These are phyloP conservation scores for Diaporthe capsici DNA, from an alignment of 2,329 filamentous ascomycete species.

Conservation along the genomic window DNA sequence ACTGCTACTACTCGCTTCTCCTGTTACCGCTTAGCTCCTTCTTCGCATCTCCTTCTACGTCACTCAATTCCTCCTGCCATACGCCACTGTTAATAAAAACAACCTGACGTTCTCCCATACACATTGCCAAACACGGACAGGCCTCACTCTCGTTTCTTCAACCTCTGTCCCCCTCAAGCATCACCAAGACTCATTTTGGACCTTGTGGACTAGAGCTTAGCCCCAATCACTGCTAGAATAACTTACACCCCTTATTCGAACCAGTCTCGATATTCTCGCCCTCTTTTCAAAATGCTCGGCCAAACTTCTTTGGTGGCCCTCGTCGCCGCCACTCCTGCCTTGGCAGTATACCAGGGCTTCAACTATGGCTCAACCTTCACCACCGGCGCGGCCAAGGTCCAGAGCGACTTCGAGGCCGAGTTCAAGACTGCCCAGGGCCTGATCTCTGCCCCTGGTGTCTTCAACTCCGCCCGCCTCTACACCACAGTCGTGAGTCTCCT, in stretches of 20 bases:
- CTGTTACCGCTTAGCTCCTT: conserved; percentile 25
- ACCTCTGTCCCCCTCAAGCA: not conserved
- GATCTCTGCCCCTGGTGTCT: conserved; percentile 71
- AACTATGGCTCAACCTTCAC: conserved; percentile 79
- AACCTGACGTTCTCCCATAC: not conserved
- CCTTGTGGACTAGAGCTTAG: conserved; percentile 26
- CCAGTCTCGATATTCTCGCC: not conserved
- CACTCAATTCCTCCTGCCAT: conserved; percentile 29
- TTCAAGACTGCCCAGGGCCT: conserved; percentile 77
- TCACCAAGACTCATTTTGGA: conserved; percentile 29
- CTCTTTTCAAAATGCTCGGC: conserved; percentile 35
- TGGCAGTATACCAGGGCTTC: conserved; percentile 72
- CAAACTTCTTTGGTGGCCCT: conserved; percentile 34
- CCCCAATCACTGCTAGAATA: conserved; percentile 27
- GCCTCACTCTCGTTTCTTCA: conserved; percentile 20
- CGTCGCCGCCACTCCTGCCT: conserved; percentile 34
- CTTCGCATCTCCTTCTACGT: conserved; percentile 13
- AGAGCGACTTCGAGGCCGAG: conserved; percentile 78
- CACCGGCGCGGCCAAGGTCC: conserved; percentile 70
- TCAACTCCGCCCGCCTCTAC: conserved; percentile 79
- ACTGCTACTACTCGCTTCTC: not conserved
- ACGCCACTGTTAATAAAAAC: conserved; percentile 30
- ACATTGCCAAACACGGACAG: not conserved
- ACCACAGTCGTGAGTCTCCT: conserved; percentile 68
- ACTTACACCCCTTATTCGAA: not conserved